Base-by-base conservation (phyloP, 164 flowering plant genomes). In the Stephania yunnanensis region DNA sequence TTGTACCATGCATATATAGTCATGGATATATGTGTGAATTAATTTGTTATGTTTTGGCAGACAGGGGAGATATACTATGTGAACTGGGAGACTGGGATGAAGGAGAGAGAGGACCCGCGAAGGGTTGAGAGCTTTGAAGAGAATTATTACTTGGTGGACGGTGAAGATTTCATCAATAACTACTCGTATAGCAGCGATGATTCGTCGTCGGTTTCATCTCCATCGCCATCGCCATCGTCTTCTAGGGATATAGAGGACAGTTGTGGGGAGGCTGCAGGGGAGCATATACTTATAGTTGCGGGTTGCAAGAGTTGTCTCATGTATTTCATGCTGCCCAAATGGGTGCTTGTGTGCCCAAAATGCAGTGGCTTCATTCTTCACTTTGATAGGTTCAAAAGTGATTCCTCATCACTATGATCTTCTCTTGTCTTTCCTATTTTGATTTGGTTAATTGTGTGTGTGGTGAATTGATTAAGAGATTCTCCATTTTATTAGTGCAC, bases 41-140 rank as follows among this genome's bases (percentile, higher is more conserved):
- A 36, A 36, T 36, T 36, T 65, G 68, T 61, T 25, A 7, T 64
- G 77, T 66, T 11, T 73, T 72, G 70, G 79, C 86, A 95, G 99
- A 90, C 97, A 6, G 98, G 99, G 36, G 98, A 93, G 82, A 74
- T 92, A 70, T 95, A 95, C 71, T 95, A 87, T 79, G 86, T 90
- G 68, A 90, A 95, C 80, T 90, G 96, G 97, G 81, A 86, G 36
- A 90, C 81, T 6, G 98, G 98, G 3, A 86, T 81, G 88, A 93
- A 87, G 80, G 83, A 84, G 10, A 90, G 76, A 65, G 92, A 89
- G 63, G 98, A 92, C 84, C 99, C 98, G 2, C 84, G 99, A 70
- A 76, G 68, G 46, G 36, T 20, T 0, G 15, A 72, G 29, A 25
- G 85, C 64, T 20, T 76, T 70, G 73, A 71, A 12, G 85, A 71